Evolutionary conservation across 805 yeast species (phyloP).

Genomic region (Aciculoconidium aculeatum): DNA sequence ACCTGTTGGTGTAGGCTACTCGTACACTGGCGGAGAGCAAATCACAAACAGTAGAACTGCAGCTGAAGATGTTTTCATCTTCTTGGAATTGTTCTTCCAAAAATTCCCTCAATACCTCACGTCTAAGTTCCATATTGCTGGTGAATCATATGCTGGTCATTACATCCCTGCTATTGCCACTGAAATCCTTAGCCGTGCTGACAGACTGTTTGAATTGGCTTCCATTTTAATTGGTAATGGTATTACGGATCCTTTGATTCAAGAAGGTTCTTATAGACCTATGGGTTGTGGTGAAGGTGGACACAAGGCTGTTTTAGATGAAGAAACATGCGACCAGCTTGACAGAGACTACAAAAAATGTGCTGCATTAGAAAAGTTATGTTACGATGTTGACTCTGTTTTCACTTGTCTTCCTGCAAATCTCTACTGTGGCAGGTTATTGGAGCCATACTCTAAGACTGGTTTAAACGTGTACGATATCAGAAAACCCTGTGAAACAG

Average conservation of each 20-base stretch:
- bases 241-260: conserved; percentile 38
- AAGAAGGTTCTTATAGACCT: conserved; percentile 34
- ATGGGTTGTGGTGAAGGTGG: conserved; percentile 46
- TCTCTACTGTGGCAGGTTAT: conserved; percentile 25
- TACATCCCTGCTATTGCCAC: conserved; percentile 19
- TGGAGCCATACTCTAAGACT: conserved; percentile 34
- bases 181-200: conserved; percentile 18
- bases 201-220: conserved; percentile 22
- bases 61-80: conserved; percentile 15
- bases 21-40: conserved; percentile 15
- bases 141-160: conserved; percentile 23
- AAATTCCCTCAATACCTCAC: conserved; percentile 16
- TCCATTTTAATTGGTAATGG: conserved; percentile 43
- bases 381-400: conserved; percentile 27
- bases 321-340: conserved; percentile 28
- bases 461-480: conserved; percentile 64
- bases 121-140: conserved; percentile 21
- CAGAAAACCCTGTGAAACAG: conserved; percentile 44
- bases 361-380: conserved; percentile 23
- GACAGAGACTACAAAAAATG: conserved; percentile 31
- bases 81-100: conserved; percentile 21
- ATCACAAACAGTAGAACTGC: conserved; percentile 15
- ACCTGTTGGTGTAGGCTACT: conserved; percentile 23
- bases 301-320: conserved; percentile 28
- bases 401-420: conserved; percentile 39